A percentile compares a stretch with the other conserved stretches of the same genome.
Evolutionary conservation across 2,329 filamentous ascomycete genomes (phyloP).

Genomic region (Chlorencoelia australis): DNA sequence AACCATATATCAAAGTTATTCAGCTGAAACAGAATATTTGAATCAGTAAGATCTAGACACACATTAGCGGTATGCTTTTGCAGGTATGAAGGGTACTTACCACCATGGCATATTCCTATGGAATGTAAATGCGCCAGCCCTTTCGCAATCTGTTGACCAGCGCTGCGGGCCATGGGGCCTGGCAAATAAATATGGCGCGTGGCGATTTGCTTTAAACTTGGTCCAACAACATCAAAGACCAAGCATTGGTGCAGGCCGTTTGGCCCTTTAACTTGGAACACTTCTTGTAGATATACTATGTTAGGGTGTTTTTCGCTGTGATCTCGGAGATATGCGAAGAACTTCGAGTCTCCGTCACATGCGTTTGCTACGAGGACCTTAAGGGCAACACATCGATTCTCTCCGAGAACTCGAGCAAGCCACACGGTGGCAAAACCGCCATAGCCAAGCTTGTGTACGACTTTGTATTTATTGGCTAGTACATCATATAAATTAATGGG

Average conservation of each 20-base stretch:
- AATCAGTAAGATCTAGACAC: slow-evolving; percentile 10
- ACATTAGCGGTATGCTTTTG: too few species aligned
- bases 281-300: slow-evolving; percentile 14
- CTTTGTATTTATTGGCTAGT: slow-evolving; percentile 14
- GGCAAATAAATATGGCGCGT: slow-evolving; percentile 12
- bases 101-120: slow-evolving; percentile 13
- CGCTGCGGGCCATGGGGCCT: slow-evolving; percentile 10
- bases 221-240: slow-evolving; percentile 21
- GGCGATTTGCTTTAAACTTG: slow-evolving; percentile 16
- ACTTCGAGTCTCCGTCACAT: too few species aligned
- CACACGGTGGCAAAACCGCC: slow-evolving; percentile 14
- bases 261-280: slow-evolving; percentile 27
- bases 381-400: slow-evolving; percentile 14
- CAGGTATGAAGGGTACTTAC: slow-evolving; percentile 5
- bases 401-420: slow-evolving; percentile 10
- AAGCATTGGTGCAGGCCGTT: slow-evolving; percentile 37
- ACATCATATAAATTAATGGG: slow-evolving; percentile 15
- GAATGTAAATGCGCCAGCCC: slow-evolving; percentile 14
- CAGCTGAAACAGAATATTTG: slow-evolving; percentile 14
- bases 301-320: slow-evolving; percentile 7
- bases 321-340: too few species aligned
- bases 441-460: slow-evolving; percentile 17
- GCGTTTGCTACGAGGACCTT: slow-evolving; percentile 13
- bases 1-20: slow-evolving; percentile 13
- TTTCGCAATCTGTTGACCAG: slow-evolving; percentile 11